Evolutionary conservation across 2,329 filamentous ascomycete species (phyloP), one percentile per base, ranked within the genome.

Genomic region (Diplodia sapinea): DNA sequence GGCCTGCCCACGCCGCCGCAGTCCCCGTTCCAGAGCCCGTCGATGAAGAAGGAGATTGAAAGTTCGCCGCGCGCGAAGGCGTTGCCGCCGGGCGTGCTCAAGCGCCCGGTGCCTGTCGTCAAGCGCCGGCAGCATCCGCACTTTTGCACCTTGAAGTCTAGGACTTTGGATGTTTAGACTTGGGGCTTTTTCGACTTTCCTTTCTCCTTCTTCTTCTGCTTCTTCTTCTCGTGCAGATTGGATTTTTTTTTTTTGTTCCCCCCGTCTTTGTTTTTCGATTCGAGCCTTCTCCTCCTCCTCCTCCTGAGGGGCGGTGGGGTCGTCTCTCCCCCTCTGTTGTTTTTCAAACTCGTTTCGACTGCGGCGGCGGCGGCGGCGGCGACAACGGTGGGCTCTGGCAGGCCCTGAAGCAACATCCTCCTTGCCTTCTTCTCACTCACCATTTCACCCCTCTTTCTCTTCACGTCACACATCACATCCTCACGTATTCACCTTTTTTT

Each of bases 1-100:
- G 65, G 65, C 38, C 56, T 67, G 56, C 65, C 65, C 23, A 67
- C 65, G 55, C 65, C 65, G 47, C 65, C 65, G 47, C 51, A 56
- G 26, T 67, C 65, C 23, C 65, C 65, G 23, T 66, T 57, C n/a
- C 40, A 59, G 31, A 50, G 23, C 26, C 43, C 64, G n/a, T 23
- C 40, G 40, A 43, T 66, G 40, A 59, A 59, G 64, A 57, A 38
- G 31, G 38, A 59, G 40, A 59, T 50, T 33, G 54, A 66, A 51
- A 36, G 23, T 17, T 66, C 64, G 29, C 64, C 38, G 38, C 36
- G 40, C 1, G 33, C 50, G n/a, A 26, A n/a, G n/a, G 26, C 31
- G 29, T 31, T 55, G 62, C 31, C 62, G 43, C 29, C 31, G 33
- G 26, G 33, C 17, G 36, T 52, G 13, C 15, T 62, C 13, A 61